A percentile compares a stretch with the other conserved stretches of the same genome.
These are phyloP conservation scores for Tylopilus cervinicoccineus DNA, from an alignment of 768 basidiomycete genomes.

Conservation along the genomic window DNA sequence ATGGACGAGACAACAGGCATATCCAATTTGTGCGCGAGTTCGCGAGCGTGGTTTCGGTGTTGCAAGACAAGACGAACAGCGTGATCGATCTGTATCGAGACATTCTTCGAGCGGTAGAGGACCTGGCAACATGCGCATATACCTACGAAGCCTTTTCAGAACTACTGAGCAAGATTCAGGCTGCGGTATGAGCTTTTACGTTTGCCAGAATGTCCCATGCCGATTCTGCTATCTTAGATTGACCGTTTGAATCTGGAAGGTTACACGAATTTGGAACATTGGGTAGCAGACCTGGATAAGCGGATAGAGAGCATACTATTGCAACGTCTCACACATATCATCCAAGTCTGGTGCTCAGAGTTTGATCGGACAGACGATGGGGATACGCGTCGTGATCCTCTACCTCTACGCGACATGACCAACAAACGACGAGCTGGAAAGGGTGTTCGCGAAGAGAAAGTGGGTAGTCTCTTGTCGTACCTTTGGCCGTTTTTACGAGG, in stretches of 20 bases:
- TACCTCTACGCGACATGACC: slow-evolving; percentile 49
- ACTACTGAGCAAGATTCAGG: slow-evolving; percentile 75
- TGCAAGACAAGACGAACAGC: slow-evolving; percentile 96
- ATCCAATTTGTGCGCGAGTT: slow-evolving; percentile 95
- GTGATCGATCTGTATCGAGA: slow-evolving; percentile 91
- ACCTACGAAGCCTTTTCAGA: slow-evolving; percentile 78
- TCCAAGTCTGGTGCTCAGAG: slow-evolving; percentile 84
- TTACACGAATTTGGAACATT: slow-evolving; percentile 89
- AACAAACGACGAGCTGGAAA: slow-evolving; percentile 71
- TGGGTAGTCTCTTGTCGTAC: slow-evolving; percentile 21
- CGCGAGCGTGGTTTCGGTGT: slow-evolving; percentile 84
- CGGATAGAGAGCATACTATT: slow-evolving; percentile 80
- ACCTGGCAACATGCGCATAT: slow-evolving; percentile 84
- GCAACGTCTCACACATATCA: slow-evolving; percentile 69
- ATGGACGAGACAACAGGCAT: slow-evolving; percentile 81
- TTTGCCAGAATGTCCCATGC: not conserved
- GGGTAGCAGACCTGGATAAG: slow-evolving; percentile 81
- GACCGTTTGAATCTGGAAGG: slow-evolving; percentile 95
- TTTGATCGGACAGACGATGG: slow-evolving; percentile 76
- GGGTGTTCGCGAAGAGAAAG: slow-evolving; percentile 76
- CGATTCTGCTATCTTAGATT: slow-evolving; percentile 47
- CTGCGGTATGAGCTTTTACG: slow-evolving; percentile 53
- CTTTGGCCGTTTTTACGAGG: not conserved
- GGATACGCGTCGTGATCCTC: slow-evolving; percentile 51
- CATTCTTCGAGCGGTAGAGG: slow-evolving; percentile 79